These are phyloP conservation scores for Helminthosporium solani DNA, from an alignment of 2,329 filamentous ascomycete genomes.

Conservation along the genomic window DNA sequence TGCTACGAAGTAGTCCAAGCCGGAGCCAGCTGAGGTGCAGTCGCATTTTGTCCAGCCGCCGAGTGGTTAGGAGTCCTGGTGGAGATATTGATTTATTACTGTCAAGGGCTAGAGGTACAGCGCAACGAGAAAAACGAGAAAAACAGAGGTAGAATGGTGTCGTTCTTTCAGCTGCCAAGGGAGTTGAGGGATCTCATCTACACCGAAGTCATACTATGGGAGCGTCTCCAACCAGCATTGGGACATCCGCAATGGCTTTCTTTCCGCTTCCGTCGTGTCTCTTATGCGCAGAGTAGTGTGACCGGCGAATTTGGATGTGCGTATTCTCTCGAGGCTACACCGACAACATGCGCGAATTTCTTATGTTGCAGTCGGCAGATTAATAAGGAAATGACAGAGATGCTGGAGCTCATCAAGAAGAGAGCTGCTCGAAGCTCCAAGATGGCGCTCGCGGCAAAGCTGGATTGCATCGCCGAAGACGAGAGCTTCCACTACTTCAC, in stretches of 20 bases:
- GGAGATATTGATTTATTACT: too few species aligned
- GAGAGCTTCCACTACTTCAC: slow-evolving; percentile 34
- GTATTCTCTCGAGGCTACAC: slow-evolving; percentile 21
- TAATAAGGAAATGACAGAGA: slow-evolving; percentile 29
- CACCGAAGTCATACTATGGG: slow-evolving; percentile 25
- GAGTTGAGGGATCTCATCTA: slow-evolving; percentile 40
- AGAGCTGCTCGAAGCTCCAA: neutral
- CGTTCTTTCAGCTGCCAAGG: slow-evolving; percentile 31
- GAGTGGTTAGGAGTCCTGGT: too few species aligned
- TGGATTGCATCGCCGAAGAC: slow-evolving; percentile 36
- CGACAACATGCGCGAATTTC: slow-evolving; percentile 33
- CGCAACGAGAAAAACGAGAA: too few species aligned
- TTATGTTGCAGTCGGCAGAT: slow-evolving; percentile 32
- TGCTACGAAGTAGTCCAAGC: too few species aligned
- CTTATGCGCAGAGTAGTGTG: slow-evolving; percentile 13
- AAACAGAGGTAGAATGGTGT: slow-evolving; percentile 16
- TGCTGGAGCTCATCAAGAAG: slow-evolving; percentile 19
- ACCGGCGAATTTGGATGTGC: slow-evolving; percentile 28
- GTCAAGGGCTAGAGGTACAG: too few species aligned
- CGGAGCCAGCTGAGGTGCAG: too few species aligned
- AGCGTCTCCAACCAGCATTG: slow-evolving; percentile 20
- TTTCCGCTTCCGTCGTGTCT: slow-evolving; percentile 19
- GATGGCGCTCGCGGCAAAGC: slow-evolving; percentile 14
- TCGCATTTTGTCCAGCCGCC: too few species aligned
- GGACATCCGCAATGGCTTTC: slow-evolving; percentile 17